Conservation (phyloP, 148 eudicot genomes). For the Silene latifolia region DNA sequence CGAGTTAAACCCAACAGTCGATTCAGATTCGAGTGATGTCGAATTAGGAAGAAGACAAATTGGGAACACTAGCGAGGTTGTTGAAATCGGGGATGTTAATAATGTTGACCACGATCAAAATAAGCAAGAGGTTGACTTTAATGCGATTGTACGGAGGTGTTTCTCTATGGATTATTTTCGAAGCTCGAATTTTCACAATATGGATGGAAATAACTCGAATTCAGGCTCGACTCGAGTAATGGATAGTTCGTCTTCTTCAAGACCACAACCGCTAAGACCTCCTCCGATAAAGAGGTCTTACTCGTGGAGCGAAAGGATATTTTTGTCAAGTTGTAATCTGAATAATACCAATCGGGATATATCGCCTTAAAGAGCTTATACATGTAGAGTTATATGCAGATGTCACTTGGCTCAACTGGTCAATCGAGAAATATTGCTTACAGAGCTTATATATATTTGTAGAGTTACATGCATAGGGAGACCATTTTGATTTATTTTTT, state of each 20-base stretch:
- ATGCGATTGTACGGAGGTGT: constrained; percentile 14
- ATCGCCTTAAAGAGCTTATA: constrained; percentile 13
- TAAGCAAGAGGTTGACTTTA: background rate
- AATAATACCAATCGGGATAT: constrained; percentile 15
- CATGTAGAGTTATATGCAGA: background rate
- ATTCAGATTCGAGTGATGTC: constrained; percentile 20
- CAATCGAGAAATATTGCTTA: too few relatives aligned
- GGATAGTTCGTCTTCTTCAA: constrained; percentile 25
- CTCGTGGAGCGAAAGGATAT: constrained; percentile 31
- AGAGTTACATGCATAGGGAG: background rate
- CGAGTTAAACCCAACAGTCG: constrained; percentile 20
- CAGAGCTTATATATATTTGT: background rate
- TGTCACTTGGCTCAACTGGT: too few relatives aligned
- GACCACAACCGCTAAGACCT: constrained; percentile 5
- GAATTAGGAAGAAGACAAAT: constrained; percentile 20
- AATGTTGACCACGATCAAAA: background rate
- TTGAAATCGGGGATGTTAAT: constrained; percentile 2
- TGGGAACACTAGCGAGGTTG: background rate
- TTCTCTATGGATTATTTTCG: constrained; percentile 29
- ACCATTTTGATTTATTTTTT: constrained; percentile 3
- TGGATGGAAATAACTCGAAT: constrained; percentile 5
- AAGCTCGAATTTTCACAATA: constrained; percentile 9
- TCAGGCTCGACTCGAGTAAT: constrained; percentile 18
- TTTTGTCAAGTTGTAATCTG: constrained; percentile 16
- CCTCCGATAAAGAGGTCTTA: constrained; percentile 25